Evolutionary conservation across 176 grass and related monocot genomes (phyloP), one percentile per base, ranked within the genome.

Genomic region (Oryza nivara): DNA sequence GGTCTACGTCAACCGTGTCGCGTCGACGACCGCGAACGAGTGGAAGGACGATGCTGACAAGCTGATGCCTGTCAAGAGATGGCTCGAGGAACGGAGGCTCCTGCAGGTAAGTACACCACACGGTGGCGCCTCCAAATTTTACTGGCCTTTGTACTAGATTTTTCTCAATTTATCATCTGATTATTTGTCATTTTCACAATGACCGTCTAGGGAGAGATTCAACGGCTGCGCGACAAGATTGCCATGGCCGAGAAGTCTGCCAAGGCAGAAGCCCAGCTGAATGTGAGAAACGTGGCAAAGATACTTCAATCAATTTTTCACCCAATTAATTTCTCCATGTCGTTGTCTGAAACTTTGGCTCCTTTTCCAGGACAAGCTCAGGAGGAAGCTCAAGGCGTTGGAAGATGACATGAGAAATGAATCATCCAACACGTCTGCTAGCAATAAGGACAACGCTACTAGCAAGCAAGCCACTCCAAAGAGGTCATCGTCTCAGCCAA

Each of bases 31-130:
- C 1, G 91, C 88, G 0, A 95, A 94, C 36, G 96, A 92, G 77
- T 95, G 93, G 96, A 98, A 95, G 83, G 89, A 94, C 6, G 91
- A 94, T 71, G 80, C 73, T 48, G 87, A 88, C 20, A 95, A 89
- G 79, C 69, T 93, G 46, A 95, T 90, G 87, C 89, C 96, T 19
- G 88, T 94, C 46, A 95, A 95, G 80, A 91, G 91, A 77, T 98
- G 96, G 96, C 86, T 98, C 25, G 93, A 95, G 45, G 96, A 98
- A 88, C 87, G 91, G 74, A 91, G 83, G 78, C 84, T 94, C 46
- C 74, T 98, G 11, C 96, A 95, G 89, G 96, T 98, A 51, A 80
- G 4, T 52, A 80, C 32, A 58, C 46, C 32, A 72, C 22, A 45
- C 35, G 19, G 38, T 28, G 47, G 5, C 13, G 11, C 67, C 12